Evolutionary conservation across 768 basidiomycete species (phyloP).

Genomic region (Russula ochroleuca): DNA sequence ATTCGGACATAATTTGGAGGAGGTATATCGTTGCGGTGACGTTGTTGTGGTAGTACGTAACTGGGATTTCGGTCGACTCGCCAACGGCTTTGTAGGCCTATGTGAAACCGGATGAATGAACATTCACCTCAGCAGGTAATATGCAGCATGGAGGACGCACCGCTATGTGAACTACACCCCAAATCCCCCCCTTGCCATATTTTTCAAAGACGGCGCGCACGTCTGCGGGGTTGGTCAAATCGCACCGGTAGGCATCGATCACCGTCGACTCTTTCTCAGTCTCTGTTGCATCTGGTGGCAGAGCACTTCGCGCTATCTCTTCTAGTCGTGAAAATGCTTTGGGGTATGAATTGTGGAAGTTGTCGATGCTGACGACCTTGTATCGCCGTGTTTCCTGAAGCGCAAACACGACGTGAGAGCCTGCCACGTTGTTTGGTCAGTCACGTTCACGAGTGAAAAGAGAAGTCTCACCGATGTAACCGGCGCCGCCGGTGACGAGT

Average conservation of each 20-base stretch:
- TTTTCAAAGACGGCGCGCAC: constrained; percentile 75
- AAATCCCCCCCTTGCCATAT: constrained; percentile 87
- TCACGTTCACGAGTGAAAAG: constrained; percentile 21
- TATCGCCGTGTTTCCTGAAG: constrained; percentile 83
- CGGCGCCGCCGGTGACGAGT: constrained; percentile 76
- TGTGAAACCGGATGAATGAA: constrained; percentile 4
- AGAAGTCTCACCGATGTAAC: constrained; percentile 70
- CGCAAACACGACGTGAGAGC: constrained; percentile 88
- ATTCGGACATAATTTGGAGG: constrained; percentile 81
- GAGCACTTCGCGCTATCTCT: constrained; percentile 69
- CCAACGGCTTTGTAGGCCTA: constrained; percentile 98
- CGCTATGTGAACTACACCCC: constrained; percentile 95
- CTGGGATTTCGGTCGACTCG: constrained; percentile 88
- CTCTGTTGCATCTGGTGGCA: constrained; percentile 61
- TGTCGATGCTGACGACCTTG: constrained; percentile 93
- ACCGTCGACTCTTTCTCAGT: constrained; percentile 66
- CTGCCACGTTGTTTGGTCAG: constrained; percentile 40
- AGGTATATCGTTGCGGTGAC: constrained; percentile 84
- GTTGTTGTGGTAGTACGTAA: constrained; percentile 93
- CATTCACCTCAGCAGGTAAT: neutral
- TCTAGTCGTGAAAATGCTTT: constrained; percentile 70
- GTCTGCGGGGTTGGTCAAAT: constrained; percentile 69
- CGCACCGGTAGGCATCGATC: constrained; percentile 65
- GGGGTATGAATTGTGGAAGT: constrained; percentile 87
- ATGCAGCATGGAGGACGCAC: constrained; percentile 49